A percentile compares a stretch with the other conserved stretches of the same genome.
These are phyloP conservation scores for Dryadomyces quercivorus DNA, from an alignment of 2,329 filamentous ascomycete genomes.

Conservation along the genomic window DNA sequence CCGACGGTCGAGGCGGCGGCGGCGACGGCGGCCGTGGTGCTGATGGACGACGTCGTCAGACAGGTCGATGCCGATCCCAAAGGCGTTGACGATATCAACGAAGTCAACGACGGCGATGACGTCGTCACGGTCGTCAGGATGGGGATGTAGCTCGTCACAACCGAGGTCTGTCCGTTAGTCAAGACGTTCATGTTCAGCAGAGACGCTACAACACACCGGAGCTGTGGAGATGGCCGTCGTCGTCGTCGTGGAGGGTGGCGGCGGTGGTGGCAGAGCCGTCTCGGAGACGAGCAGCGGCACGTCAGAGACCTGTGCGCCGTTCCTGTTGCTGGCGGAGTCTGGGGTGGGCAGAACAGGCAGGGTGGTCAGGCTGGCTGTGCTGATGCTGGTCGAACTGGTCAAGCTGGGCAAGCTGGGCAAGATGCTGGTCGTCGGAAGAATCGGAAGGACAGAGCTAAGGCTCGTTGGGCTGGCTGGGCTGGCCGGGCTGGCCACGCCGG, in stretches of 20 bases:
- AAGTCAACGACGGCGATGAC: no score
- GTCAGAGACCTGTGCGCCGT: neutral
- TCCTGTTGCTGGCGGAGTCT: neutral
- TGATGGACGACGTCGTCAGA: neutral
- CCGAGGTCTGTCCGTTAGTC: neutral
- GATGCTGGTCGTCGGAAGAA: neutral
- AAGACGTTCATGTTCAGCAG: neutral
- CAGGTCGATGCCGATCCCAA: neutral
- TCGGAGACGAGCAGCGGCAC: no score
- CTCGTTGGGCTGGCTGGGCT: neutral
- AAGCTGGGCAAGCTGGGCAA: no score
- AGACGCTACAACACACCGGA: no score
- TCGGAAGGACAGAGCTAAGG: neutral
- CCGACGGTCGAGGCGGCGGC: neutral
- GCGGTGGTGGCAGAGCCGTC: no score
- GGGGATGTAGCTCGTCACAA: constrained; percentile 8
- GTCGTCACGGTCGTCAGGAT: no score
- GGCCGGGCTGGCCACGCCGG: no score
- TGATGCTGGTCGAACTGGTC: neutral
- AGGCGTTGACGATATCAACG: no score
- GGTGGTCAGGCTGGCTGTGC: neutral
- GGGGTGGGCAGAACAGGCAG: neutral
- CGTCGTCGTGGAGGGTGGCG: no score
- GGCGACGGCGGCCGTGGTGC: neutral
- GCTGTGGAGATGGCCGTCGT: no score